phyloP scores from a whole-genome alignment of 129 eudicot species.

The Kitagawia praeruptora region DNA sequence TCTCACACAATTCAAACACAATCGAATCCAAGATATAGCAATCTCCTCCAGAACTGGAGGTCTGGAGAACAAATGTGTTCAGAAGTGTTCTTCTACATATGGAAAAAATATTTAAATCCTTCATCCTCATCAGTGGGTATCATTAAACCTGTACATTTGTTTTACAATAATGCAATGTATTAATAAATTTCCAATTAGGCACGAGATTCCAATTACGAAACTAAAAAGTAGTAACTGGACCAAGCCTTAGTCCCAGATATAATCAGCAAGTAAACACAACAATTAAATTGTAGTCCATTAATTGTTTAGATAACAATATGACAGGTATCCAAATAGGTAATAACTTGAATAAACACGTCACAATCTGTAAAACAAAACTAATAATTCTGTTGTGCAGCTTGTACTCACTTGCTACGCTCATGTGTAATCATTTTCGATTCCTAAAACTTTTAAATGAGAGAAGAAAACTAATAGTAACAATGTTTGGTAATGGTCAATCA shows the following conservation, averaged over 20 bases:
- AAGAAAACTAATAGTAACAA: neutral
- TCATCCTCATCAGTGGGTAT: no score
- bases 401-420: neutral
- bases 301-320: neutral
- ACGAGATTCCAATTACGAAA: neutral
- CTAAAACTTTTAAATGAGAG: neutral
- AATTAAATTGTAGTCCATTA: neutral
- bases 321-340: neutral
- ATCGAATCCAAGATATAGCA: neutral
- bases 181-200: neutral
- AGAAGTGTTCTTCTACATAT: constrained; percentile 73
- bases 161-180: neutral
- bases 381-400: neutral
- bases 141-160: constrained; percentile 33
- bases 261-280: neutral
- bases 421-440: neutral
- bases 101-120: constrained; percentile 18
- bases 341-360: neutral
- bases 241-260: neutral
- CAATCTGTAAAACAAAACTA: neutral
- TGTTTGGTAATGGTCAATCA: neutral
- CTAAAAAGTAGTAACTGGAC: neutral
- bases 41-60: constrained; percentile 61
- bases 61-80: constrained; percentile 85
- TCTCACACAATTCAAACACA: neutral